phyloP scores from a whole-genome alignment of 805 yeast species.

The Tetrapisispora arboricola region DNA sequence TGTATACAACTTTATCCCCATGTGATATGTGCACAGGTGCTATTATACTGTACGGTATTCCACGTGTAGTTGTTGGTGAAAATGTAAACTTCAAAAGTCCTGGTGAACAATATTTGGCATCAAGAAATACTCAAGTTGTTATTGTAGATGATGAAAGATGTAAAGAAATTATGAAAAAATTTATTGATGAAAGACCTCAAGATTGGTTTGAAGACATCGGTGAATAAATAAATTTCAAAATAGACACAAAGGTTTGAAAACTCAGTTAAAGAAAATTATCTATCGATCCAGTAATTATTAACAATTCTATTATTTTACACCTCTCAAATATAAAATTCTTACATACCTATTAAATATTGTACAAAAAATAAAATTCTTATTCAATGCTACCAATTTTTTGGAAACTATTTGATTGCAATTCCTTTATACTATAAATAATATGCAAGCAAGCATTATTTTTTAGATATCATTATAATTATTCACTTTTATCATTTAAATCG shows the following conservation, averaged over 20 bases:
- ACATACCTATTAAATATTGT: not conserved
- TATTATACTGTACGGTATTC: slow-evolving; percentile 76
- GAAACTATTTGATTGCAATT: no score
- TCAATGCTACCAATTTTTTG: no score
- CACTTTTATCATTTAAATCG: not conserved
- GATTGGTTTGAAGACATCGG: slow-evolving; percentile 84
- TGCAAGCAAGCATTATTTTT: no score
- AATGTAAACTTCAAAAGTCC: slow-evolving; percentile 66
- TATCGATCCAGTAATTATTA: no score
- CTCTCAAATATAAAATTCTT: no score
- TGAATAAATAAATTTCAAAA: no score
- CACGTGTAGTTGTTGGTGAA: slow-evolving; percentile 83
- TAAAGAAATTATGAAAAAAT: slow-evolving; percentile 61
- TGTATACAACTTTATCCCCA: slow-evolving; percentile 88
- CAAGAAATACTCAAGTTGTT: slow-evolving; percentile 64
- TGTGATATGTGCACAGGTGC: slow-evolving; percentile 96
- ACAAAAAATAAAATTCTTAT: no score
- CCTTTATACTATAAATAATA: no score
- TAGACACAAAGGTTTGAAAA: no score
- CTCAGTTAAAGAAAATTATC: not conserved
- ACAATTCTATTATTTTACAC: no score
- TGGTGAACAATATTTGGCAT: slow-evolving; percentile 62
- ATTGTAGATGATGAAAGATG: slow-evolving; percentile 52
- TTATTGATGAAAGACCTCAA: slow-evolving; percentile 66
- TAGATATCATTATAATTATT: not conserved